Conservation (phyloP, 257 asterid species). For the Prunella vulgaris region DNA sequence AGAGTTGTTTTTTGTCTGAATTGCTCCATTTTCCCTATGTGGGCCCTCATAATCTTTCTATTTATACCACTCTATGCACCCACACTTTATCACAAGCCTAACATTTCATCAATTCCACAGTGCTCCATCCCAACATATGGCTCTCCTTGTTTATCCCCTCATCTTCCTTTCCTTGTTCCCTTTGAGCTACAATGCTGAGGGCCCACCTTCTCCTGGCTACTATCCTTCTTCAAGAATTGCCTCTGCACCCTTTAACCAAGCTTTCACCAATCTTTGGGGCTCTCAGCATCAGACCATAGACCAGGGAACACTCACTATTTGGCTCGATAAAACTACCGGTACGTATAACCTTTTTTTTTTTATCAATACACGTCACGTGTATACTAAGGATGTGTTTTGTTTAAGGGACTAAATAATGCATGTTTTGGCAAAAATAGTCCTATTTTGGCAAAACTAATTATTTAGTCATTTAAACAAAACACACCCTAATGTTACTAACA, state of each 20-base stretch:
- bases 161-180: conserved; percentile 32
- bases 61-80: conserved; percentile 28
- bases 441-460: too few species aligned
- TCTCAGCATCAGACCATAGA: conserved; percentile 71
- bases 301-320: conserved; percentile 50
- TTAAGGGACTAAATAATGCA: too few species aligned
- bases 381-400: too few species aligned
- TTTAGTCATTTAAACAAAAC: too few species aligned
- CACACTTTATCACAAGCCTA: not conserved
- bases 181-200: conserved; percentile 39
- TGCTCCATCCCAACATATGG: conserved; percentile 29
- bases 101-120: not conserved
- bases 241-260: conserved; percentile 50
- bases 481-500: too few species aligned
- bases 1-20: conserved; percentile 24
- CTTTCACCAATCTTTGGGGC: conserved; percentile 70
- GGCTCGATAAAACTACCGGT: conserved; percentile 78
- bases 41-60: conserved; percentile 39
- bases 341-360: not conserved
- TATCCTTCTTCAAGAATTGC: conserved; percentile 58
- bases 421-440: too few species aligned
- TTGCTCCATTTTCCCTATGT: not conserved
- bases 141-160: conserved; percentile 24
- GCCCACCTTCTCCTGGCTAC: conserved; percentile 86
- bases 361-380: too few species aligned